Base-by-base conservation (phyloP, 108 stramenopile species). In the Bacterosira constricta region DNA sequence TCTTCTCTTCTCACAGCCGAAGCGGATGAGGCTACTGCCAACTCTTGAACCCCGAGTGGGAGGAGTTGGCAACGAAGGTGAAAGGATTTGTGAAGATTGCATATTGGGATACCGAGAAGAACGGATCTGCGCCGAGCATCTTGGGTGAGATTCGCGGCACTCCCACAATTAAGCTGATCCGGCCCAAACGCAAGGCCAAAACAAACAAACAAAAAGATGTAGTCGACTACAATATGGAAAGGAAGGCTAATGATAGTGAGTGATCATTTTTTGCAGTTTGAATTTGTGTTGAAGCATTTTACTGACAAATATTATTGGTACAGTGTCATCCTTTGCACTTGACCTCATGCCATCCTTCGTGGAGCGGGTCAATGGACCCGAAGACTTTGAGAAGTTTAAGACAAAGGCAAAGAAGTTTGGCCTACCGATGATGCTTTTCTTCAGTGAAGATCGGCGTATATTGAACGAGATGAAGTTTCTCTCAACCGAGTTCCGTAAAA, bases 21-120 rank as follows among this genome's bases (percentile, higher is more conserved):
- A 59, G 69, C 15, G 87, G 85, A 74, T 88, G 87, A 88, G 87
- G 87, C 53, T 86, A 88, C 78, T 88, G 87, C 83, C 85, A 86
- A 73, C 87, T 73, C 68, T 79, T 88, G 25, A 82, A 61, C 66
- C 82, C 77, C 32, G 79, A 88, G 65, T 88, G 87, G 87, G 87
- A 88, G 71, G 73, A 88, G 87, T 64, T 88, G 77, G 87, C 87
- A 45, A 55, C 54, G 3, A 69, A 71, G 30, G 65, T 66, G 18
- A 86, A 82, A 51, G 85, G 87, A 5, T 63, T 68, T n/a, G 84
- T 81, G 8, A 86, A 82, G 45, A 75, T 86, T 52, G 88, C 84
- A 17, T 86, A 89, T 62, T 89, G 88, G 85, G 88, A 89, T 51
- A 89, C 88, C 5, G 82, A 89, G 52, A 66, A 80, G 29, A 49